Evolutionary conservation across 225 moss, liverwort and hornwort species (phyloP).

Genomic region (Marchantia polymorpha): DNA sequence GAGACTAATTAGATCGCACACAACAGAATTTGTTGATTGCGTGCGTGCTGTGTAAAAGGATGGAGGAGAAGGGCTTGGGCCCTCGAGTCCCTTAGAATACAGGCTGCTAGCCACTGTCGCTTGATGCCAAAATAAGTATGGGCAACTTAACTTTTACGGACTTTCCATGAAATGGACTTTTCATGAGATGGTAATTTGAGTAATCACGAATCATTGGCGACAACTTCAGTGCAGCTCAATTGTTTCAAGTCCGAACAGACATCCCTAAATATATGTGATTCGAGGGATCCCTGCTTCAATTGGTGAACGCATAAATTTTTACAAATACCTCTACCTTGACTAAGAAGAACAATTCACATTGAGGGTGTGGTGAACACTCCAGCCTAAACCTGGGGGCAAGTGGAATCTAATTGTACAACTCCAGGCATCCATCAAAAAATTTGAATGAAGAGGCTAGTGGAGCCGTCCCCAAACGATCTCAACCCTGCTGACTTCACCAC

Average conservation of each 20-base stretch:
- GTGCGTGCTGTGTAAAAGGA: constrained; percentile 18
- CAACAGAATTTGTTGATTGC: constrained; percentile 22
- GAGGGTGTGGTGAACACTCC: constrained; percentile 21
- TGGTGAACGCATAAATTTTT: constrained; percentile 27
- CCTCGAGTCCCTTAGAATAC: constrained; percentile 30
- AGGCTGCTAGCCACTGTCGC: constrained; percentile 28
- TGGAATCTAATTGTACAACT: constrained; percentile 31
- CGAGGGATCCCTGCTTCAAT: constrained; percentile 21
- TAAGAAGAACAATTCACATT: constrained; percentile 25
- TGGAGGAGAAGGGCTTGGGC: constrained; percentile 13
- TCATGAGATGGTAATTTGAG: constrained; percentile 21
- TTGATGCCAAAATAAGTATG: constrained; percentile 19
- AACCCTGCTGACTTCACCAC: constrained; percentile 86
- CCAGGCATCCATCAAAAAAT: constrained; percentile 52
- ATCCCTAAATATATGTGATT: constrained; percentile 20
- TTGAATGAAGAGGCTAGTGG: constrained; percentile 87
- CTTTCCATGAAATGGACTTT: neutral
- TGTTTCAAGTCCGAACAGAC: constrained; percentile 12
- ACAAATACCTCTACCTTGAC: constrained; percentile 29
- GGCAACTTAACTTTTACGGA: constrained; percentile 13
- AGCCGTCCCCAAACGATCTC: constrained; percentile 80
- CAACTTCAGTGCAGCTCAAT: constrained; percentile 27
- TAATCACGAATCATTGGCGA: constrained; percentile 19
- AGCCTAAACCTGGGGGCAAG: constrained; percentile 25
- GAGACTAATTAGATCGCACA: constrained; percentile 20